Percentiles rank a stretch among this genome's conserved stretches.
phyloP scores from a whole-genome alignment of 1,139 yeast genomes.

The Groenewaldozyma auringiensis region DNA sequence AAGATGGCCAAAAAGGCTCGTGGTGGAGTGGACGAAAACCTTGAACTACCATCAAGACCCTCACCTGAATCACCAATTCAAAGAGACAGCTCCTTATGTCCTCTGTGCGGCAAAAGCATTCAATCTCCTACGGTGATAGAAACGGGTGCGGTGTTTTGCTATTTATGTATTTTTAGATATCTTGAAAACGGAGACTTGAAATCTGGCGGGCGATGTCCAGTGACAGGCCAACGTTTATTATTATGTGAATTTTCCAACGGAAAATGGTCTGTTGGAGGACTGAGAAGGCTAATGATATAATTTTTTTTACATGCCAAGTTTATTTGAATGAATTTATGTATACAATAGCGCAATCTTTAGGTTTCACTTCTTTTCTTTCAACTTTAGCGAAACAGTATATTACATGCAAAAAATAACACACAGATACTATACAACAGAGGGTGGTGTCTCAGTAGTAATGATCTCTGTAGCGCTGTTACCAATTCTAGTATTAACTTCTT shows the following conservation, averaged over 20 bases:
- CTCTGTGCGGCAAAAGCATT: constrained; percentile 36
- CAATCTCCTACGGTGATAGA: constrained; percentile 82
- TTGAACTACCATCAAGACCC: constrained; percentile 46
- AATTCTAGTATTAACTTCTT: constrained; percentile 35
- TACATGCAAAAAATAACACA: too few relatives aligned
- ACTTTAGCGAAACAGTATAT: too few relatives aligned
- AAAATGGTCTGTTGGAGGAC: constrained; percentile 67
- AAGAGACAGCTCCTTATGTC: constrained; percentile 2
- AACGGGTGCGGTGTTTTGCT: constrained; percentile 87
- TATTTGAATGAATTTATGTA: too few relatives aligned
- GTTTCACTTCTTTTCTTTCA: too few relatives aligned
- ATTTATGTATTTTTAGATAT: constrained; percentile 71
- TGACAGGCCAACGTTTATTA: constrained; percentile 63
- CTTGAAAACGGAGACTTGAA: constrained; percentile 39
- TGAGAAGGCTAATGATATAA: constrained; percentile 58
- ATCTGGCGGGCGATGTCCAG: constrained; percentile 77
- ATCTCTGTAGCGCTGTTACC: constrained; percentile 5
- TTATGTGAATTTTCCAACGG: constrained; percentile 62
- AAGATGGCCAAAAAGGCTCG: constrained; percentile 51
- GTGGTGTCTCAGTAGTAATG: too few relatives aligned
- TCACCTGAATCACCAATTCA: constrained; percentile 2
- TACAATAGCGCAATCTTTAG: background rate
- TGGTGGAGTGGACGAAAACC: constrained; percentile 34
- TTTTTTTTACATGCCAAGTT: background rate
- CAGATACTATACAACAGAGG: too few relatives aligned